phyloP scores from a whole-genome alignment of 306 rosid genomes.

The Corylus avellana region DNA sequence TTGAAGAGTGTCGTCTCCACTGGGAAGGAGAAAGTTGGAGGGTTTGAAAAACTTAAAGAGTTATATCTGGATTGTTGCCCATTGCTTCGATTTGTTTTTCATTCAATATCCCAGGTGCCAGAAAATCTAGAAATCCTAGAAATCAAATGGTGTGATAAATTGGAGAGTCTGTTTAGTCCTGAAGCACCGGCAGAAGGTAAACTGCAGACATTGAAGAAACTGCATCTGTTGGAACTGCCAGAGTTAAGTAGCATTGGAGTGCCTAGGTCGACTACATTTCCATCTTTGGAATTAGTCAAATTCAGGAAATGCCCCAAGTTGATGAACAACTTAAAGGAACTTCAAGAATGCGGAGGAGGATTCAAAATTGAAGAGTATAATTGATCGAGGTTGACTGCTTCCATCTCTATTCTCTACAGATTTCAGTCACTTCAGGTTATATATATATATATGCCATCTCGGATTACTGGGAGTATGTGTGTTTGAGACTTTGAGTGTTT shows the following conservation, averaged over 20 bases:
- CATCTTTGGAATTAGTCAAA: background rate
- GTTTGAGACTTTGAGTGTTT: too few relatives aligned
- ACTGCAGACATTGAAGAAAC: conserved; percentile 15
- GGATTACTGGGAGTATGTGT: too few relatives aligned
- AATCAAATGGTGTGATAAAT: conserved; percentile 34
- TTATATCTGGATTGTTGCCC: conserved; percentile 42
- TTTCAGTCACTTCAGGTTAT: too few relatives aligned
- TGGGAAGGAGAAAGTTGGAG: background rate
- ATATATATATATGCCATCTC: too few relatives aligned
- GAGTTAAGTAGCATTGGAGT: conserved; percentile 27
- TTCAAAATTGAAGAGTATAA: too few relatives aligned
- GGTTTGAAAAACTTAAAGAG: conserved; percentile 28
- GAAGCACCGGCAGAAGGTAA: background rate
- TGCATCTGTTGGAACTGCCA: conserved; percentile 40
- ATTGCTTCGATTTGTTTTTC: conserved; percentile 17
- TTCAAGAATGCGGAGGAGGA: too few relatives aligned
- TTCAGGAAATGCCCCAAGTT: conserved; percentile 29
- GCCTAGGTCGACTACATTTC: background rate
- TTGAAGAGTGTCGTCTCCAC: conserved; percentile 17
- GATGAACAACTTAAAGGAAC: too few relatives aligned
- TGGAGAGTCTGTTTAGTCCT: conserved; percentile 13
- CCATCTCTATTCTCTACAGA: too few relatives aligned
- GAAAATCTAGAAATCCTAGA: conserved; percentile 31
- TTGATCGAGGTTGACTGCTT: too few relatives aligned
- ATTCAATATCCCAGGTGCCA: conserved; percentile 13